Percentiles rank a stretch among this genome's conserved stretches.
Conservation (phyloP, 305 asterid species). For the Euphrasia arctica region DNA sequence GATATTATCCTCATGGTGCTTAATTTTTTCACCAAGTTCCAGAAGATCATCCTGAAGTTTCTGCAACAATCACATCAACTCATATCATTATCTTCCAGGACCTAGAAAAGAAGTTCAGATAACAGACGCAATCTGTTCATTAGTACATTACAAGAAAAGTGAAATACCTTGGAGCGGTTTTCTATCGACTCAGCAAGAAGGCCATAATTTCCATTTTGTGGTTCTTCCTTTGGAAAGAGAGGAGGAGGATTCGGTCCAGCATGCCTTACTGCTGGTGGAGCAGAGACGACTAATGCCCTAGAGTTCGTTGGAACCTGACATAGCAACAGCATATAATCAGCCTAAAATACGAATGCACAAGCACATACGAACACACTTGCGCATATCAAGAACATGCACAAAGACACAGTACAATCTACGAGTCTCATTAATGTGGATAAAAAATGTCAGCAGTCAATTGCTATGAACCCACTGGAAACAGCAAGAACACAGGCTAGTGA, state of each 20-base stretch:
- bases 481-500: not conserved
- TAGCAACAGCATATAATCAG: conserved; percentile 20
- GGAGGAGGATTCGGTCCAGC: conserved; percentile 25
- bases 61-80: conserved; percentile 39
- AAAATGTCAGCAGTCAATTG: not conserved
- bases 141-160: not conserved
- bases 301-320: conserved; percentile 30
- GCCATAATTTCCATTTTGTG: conserved; percentile 30
- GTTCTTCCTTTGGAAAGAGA: conserved; percentile 26
- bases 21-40: conserved; percentile 52
- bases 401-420: not conserved
- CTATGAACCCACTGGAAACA: conserved; percentile 8
- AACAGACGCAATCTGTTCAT: not conserved
- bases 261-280: conserved; percentile 11
- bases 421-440: not conserved
- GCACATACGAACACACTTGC: not conserved
- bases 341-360: not conserved
- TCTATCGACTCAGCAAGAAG: conserved; percentile 27
- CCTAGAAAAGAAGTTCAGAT: conserved; percentile 2
- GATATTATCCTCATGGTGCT: conserved; percentile 61
- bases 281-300: conserved; percentile 26
- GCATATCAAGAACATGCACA: not conserved
- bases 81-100: conserved; percentile 18
- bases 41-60: conserved; percentile 57
- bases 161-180: conserved; percentile 45